A percentile compares a stretch with the other conserved stretches of the same genome.
These are phyloP conservation scores for Phytophthora kernoviae DNA, from an alignment of 352 stramenopile species.

Conservation along the genomic window DNA sequence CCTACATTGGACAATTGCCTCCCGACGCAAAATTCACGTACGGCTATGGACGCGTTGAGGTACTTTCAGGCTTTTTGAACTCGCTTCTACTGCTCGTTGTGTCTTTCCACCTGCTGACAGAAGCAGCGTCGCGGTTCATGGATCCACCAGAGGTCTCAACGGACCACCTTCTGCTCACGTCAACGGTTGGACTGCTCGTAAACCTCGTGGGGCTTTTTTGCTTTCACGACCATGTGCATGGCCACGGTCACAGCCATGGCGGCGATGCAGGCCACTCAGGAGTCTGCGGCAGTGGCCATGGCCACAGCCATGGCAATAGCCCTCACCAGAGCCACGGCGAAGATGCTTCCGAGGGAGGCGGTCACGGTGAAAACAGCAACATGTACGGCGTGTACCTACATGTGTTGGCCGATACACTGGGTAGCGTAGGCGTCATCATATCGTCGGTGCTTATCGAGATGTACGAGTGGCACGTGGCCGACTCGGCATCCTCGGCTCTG, in stretches of 20 bases:
- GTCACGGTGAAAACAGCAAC: slow-evolving; percentile 74
- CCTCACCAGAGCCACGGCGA: slow-evolving; percentile 61
- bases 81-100: slow-evolving; percentile 85
- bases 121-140: slow-evolving; percentile 76
- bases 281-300: slow-evolving; percentile 44
- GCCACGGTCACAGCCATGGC: slow-evolving; percentile 67
- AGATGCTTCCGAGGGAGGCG: slow-evolving; percentile 32
- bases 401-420: slow-evolving; percentile 88
- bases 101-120: slow-evolving; percentile 80
- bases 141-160: slow-evolving; percentile 79
- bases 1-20: slow-evolving; percentile 81
- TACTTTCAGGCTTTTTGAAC: slow-evolving; percentile 89
- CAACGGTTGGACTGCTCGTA: slow-evolving; percentile 75
- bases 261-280: slow-evolving; percentile 37
- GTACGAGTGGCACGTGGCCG: slow-evolving; percentile 83
- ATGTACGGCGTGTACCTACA: slow-evolving; percentile 93
- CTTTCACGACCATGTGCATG: slow-evolving; percentile 90
- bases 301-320: slow-evolving; percentile 63
- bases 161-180: slow-evolving; percentile 88
- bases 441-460: slow-evolving; percentile 87
- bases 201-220: slow-evolving; percentile 91
- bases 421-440: slow-evolving; percentile 89
- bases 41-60: slow-evolving; percentile 86
- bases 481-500: slow-evolving; percentile 81
- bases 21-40: slow-evolving; percentile 81